A percentile compares a stretch with the other conserved stretches of the same genome.
phyloP scores from a whole-genome alignment of 2,329 filamentous ascomycete species.

The Talaromyces pinophilus region DNA sequence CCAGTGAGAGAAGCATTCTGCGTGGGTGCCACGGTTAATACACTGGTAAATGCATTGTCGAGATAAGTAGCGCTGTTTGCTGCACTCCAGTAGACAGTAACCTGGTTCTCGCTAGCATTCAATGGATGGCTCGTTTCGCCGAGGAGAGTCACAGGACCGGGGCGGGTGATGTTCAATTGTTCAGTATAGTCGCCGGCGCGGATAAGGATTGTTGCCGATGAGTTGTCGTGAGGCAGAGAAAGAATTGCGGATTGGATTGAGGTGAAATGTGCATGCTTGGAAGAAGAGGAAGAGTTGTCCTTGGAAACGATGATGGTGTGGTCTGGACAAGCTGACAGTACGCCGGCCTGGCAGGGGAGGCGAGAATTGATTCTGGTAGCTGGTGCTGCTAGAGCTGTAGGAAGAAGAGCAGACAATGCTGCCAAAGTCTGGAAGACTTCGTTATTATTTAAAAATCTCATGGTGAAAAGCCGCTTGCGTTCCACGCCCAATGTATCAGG shows the following conservation, averaged over 20 bases:
- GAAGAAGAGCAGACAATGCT: background rate
- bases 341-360: slow-evolving; percentile 30
- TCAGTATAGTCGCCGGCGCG: slow-evolving; percentile 63
- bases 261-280: slow-evolving; percentile 31
- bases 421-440: background rate
- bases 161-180: slow-evolving; percentile 65
- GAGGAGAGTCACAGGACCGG: slow-evolving; percentile 61
- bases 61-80: slow-evolving; percentile 54
- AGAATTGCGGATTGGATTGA: slow-evolving; percentile 53
- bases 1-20: slow-evolving; percentile 65
- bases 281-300: slow-evolving; percentile 12
- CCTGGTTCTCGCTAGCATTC: slow-evolving; percentile 51
- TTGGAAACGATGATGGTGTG: slow-evolving; percentile 35
- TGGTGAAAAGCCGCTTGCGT: background rate
- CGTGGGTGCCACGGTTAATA: slow-evolving; percentile 64
- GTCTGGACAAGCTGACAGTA: slow-evolving; percentile 30
- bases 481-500: background rate
- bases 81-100: slow-evolving; percentile 61
- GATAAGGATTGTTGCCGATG: slow-evolving; percentile 59
- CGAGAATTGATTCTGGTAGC: slow-evolving; percentile 18
- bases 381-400: background rate
- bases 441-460: background rate
- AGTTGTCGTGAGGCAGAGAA: slow-evolving; percentile 49
- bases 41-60: slow-evolving; percentile 65
- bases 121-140: slow-evolving; percentile 57